These are phyloP conservation scores for Aspergillus alliaceus DNA, from an alignment of 2,329 filamentous ascomycete genomes.

Conservation along the genomic window DNA sequence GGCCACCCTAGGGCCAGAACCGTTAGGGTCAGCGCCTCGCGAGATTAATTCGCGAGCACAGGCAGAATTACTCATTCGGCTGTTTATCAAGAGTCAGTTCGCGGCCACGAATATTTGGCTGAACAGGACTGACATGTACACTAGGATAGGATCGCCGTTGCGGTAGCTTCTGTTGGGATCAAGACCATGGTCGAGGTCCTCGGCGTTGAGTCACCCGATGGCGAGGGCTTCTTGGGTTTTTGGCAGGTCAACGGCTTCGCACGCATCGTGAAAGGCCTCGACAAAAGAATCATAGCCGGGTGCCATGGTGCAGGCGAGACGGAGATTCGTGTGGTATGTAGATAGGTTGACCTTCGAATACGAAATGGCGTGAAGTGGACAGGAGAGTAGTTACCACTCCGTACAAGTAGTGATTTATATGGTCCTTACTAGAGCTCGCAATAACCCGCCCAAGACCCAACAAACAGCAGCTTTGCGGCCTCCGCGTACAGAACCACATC, in stretches of 20 bases:
- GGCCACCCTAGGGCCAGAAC: constrained; percentile 2
- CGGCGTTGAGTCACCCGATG: constrained; percentile 5
- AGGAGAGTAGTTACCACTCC: no score
- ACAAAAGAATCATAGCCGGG: no score
- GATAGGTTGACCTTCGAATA: no score
- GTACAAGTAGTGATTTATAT: no score
- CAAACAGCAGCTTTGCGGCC: no score
- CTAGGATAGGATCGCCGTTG: constrained; percentile 8
- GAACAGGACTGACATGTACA: constrained; percentile 3
- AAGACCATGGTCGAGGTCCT: constrained; percentile 10
- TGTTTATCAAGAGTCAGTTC: not conserved
- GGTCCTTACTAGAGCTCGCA: no score
- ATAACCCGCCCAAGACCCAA: no score
- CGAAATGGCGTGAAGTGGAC: no score
- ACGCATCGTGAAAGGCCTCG: not conserved
- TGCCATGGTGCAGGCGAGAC: no score
- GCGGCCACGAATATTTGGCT: not conserved
- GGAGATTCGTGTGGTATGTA: no score
- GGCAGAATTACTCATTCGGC: not conserved
- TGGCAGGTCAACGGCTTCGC: not conserved
- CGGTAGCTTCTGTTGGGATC: constrained; percentile 4
- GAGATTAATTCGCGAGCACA: constrained; percentile 7
- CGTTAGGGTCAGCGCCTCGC: constrained; percentile 10
- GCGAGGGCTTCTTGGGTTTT: constrained; percentile 6
- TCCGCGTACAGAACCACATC: no score